Percentiles rank a stretch among this genome's conserved stretches.
These are phyloP conservation scores for Elaeis oleifera DNA, from an alignment of 202 grass and related monocot species.

Conservation along the genomic window DNA sequence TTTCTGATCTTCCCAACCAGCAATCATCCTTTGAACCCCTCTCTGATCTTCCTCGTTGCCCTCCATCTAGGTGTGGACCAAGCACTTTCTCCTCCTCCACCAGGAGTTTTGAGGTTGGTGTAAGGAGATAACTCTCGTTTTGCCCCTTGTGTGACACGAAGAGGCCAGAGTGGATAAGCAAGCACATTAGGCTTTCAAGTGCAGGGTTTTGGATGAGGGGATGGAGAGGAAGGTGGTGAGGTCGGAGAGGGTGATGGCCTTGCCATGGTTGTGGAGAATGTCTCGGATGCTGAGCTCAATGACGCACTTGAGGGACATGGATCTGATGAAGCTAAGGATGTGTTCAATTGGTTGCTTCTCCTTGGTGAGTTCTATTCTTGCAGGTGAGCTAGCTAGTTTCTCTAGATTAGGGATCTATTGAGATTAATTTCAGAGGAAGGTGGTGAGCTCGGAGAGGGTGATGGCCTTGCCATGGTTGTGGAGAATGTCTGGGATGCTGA, in stretches of 20 bases:
- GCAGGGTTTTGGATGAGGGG: not conserved
- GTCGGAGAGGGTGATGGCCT: not conserved
- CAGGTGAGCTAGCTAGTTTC: too few relatives aligned
- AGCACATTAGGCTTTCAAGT: slow-evolving; percentile 15
- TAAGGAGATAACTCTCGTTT: slow-evolving; percentile 1
- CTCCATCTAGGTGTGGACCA: too few relatives aligned
- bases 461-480: slow-evolving; percentile 8
- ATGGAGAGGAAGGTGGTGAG: slow-evolving; percentile 12
- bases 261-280: slow-evolving; percentile 12
- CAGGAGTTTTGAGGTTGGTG: not conserved
- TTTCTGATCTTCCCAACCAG: too few relatives aligned
- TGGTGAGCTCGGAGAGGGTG: slow-evolving; percentile 5
- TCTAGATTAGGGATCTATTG: too few relatives aligned
- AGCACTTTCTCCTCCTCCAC: not conserved
- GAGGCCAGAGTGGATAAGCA: slow-evolving; percentile 3
- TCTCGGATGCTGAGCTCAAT: slow-evolving; percentile 18
- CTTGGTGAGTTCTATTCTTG: too few relatives aligned
- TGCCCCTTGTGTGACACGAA: not conserved
- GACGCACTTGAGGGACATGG: slow-evolving; percentile 17
- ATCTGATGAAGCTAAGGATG: not conserved
- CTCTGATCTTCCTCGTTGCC: too few relatives aligned
- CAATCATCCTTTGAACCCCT: too few relatives aligned
- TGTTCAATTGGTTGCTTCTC: not conserved
- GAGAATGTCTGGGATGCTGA: slow-evolving; percentile 16
- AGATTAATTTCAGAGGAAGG: too few relatives aligned